Base-by-base conservation (phyloP, 1,284 basidiomycete genomes). In the Ganoderma multipileum region DNA sequence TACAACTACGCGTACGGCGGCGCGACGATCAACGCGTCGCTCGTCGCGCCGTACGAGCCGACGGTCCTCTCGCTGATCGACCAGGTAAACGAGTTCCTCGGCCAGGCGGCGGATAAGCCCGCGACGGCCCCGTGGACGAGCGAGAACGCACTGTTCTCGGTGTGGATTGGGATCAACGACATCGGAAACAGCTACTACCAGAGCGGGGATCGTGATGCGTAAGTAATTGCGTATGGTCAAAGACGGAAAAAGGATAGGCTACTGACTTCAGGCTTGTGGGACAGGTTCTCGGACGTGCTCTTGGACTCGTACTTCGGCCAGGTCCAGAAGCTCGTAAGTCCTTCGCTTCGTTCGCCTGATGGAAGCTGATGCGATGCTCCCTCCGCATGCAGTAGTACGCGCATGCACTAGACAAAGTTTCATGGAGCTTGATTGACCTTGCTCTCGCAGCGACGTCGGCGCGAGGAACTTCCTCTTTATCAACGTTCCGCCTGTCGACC, bases 81-180 rank as follows among this genome's bases (percentile, higher is more conserved):
- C 72, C 87, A 89, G 74, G 86, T 89, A 30, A 85, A 85, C 71
- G 75, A 86, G 66, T 89, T 88, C 76, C 75, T 89, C 62, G 77
- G 60, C 33, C 77, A 79, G 6, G 82, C 80, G 9, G 85, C 80
- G 5, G 81, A 66, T 38, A 85, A 85, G 76, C 85, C 87, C 1
- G 78, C 81, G 6, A 78, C 77, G 11, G 81, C 84, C 14, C 85
- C 86, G 1, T 89, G 88, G 88, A 86, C 84, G 28, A 83, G 83
- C 66, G 72, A 70, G 7, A 85, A 87, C 70, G 68, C 87, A 39
- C 72, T 90, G 65, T 89, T 89, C 77, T 87, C 86, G 0, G 80
- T 89, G 50, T 89, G 83, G 82, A 89, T 90, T 65, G 88, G 88
- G 0, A 86, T 89, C 71, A 89, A 90, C 73, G 88, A 89, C 74